phyloP scores from a whole-genome alignment of 352 stramenopile species.

The Pythium coloratum region DNA sequence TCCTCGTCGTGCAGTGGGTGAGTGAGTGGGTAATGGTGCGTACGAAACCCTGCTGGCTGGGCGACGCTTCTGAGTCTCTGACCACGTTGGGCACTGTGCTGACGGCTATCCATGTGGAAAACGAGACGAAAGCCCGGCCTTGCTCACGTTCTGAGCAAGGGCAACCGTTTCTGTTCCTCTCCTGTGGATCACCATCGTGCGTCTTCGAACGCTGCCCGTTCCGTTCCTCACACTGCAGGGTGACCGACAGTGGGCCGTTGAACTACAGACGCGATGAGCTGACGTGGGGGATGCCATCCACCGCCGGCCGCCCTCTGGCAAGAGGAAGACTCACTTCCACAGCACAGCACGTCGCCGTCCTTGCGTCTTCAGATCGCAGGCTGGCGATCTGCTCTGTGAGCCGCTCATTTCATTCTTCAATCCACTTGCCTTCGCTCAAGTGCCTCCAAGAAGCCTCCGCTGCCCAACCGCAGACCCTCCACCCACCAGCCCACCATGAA shows the following conservation, averaged over 20 bases:
- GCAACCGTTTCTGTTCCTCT: not conserved
- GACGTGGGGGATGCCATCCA: not conserved
- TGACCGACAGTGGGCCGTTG: not conserved
- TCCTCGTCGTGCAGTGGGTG: not conserved
- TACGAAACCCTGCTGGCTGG: not conserved
- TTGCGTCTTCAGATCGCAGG: not conserved
- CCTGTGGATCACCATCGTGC: not conserved
- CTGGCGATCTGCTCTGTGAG: not conserved
- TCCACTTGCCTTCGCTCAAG: not conserved
- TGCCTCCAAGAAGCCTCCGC: not conserved
- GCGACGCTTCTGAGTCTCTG: not conserved
- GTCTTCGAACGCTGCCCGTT: not conserved
- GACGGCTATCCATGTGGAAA: not conserved
- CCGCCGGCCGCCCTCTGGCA: not conserved
- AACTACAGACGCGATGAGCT: not conserved
- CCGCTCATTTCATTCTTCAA: slow-evolving; percentile 1
- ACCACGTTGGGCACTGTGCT: not conserved
- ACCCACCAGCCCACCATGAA: slow-evolving; percentile 17
- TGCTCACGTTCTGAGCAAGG: not conserved
- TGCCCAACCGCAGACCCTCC: not conserved
- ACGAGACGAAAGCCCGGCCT: not conserved
- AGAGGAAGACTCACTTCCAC: not conserved
- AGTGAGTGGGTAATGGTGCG: not conserved
- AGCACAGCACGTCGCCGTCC: not conserved
- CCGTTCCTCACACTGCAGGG: not conserved